Base-by-base conservation (phyloP, 2,329 filamentous ascomycete genomes). In the Colletotrichum liriopes region DNA sequence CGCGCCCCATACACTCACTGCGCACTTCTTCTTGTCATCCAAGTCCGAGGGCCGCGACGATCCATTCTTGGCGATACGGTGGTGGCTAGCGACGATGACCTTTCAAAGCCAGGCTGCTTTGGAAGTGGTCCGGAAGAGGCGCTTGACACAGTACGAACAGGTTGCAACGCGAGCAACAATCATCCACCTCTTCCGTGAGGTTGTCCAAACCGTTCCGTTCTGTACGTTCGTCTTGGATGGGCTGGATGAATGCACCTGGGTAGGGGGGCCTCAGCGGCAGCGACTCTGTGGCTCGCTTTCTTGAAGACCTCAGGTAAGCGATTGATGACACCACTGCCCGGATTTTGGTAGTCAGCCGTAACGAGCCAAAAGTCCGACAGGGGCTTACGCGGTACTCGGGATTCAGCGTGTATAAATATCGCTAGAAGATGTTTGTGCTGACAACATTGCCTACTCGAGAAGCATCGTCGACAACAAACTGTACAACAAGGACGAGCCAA, bases 231-330 rank as follows among this genome's bases (percentile, higher is more conserved):
- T 37, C 35, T 37, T 37, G 35, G 35, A 37, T 9, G 35, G 35
- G 6, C 35, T 83, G 14, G 81, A 84, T 18, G 81, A 84, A 66
- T 84, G 79, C 4, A 66, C 65, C 6, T 72, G n/a, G 49, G 35
- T 43, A 14, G 47, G 26, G 1, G 16, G 18, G 2, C 9, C 37
- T 12, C 0, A 35, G 29, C 0, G 29, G 52, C 29, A 41, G 14
- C 2, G 35, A 59, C 14, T 75, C 74, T 0, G 62, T 77, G 1
- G 11, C 61, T 0, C 37, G 37, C 0, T 80, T 81, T 49, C 43
- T 81, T 2, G 29, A 65, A 0, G 74, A 62, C 1, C 12, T 79
- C 1, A 71, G 23, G 2, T 1, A 59, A 0, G 68, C 74, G 0
- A 63, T 72, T 1, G 5, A 23, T 0, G 35, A 65, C 2, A 77